phyloP scores from a whole-genome alignment of 371 early-diverging fungal species.

The Apophysomyces ossiformis region DNA sequence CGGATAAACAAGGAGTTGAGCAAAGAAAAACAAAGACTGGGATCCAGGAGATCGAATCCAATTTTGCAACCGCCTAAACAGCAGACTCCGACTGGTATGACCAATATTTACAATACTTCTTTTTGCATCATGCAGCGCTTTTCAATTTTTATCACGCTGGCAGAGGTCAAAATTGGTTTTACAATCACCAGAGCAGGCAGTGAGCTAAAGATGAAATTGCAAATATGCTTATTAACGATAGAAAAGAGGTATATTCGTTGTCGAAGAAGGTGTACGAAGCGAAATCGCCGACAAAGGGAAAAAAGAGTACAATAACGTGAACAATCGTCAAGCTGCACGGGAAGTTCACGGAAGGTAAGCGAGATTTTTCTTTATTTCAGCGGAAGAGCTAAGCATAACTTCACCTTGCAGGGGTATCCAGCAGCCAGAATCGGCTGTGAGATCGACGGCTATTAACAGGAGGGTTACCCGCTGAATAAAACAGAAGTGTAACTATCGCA shows the following conservation, averaged over 20 bases:
- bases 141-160: neutral
- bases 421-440: neutral
- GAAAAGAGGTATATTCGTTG: conserved; percentile 8
- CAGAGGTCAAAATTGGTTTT: neutral
- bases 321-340: neutral
- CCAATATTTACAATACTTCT: neutral
- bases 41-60: neutral
- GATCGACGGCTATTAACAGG: too few species aligned
- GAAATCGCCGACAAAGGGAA: neutral
- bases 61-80: conserved; percentile 2
- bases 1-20: neutral
- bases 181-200: too few species aligned
- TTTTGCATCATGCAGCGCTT: neutral
- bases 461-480: neutral
- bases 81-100: neutral
- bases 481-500: neutral
- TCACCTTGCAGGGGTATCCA: neutral
- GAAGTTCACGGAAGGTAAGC: neutral
- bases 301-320: neutral
- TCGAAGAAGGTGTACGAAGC: neutral
- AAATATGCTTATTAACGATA: conserved; percentile 18
- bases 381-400: neutral
- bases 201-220: too few species aligned
- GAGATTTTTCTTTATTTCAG: neutral
- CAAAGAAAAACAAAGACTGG: neutral